A percentile compares a stretch with the other conserved stretches of the same genome.
Evolutionary conservation across 2,329 filamentous ascomycete genomes (phyloP).

Genomic region (Aurifilum marmelostoma): DNA sequence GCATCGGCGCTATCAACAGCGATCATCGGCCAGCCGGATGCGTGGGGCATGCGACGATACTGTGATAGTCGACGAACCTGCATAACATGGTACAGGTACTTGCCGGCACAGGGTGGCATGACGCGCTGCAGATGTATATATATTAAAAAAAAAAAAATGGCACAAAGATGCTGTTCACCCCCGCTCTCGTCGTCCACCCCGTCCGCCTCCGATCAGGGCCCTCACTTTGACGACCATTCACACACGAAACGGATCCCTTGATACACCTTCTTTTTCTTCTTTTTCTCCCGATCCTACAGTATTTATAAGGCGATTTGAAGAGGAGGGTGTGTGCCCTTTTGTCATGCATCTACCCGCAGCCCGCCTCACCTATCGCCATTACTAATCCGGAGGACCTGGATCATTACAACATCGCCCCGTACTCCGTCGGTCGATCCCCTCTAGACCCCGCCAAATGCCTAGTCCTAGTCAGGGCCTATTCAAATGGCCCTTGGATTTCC

Average conservation of each 20-base stretch:
- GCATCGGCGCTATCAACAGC: background rate
- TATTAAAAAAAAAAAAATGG: no score
- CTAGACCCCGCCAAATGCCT: slow-evolving; percentile 21
- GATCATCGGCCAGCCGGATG: background rate
- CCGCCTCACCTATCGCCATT: background rate
- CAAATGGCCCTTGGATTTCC: slow-evolving; percentile 17
- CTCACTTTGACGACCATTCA: background rate
- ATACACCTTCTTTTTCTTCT: background rate
- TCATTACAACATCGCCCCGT: slow-evolving; percentile 1
- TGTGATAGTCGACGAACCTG: background rate
- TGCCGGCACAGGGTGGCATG: slow-evolving; percentile 2
- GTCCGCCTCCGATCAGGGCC: background rate
- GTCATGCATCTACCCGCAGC: background rate
- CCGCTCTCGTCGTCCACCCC: background rate
- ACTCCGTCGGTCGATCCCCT: background rate
- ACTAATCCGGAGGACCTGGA: slow-evolving; percentile 13
- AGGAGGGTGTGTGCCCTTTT: background rate
- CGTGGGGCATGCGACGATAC: slow-evolving; percentile 4
- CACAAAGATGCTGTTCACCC: background rate
- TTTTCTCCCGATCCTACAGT: background rate
- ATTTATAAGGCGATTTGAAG: background rate
- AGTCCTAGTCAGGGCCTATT: slow-evolving; percentile 23
- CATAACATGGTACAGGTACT: background rate
- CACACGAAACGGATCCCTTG: background rate
- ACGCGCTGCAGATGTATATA: background rate